Evolutionary conservation across 2,329 filamentous ascomycete genomes (phyloP).

Genomic region (Phoma sp.): DNA sequence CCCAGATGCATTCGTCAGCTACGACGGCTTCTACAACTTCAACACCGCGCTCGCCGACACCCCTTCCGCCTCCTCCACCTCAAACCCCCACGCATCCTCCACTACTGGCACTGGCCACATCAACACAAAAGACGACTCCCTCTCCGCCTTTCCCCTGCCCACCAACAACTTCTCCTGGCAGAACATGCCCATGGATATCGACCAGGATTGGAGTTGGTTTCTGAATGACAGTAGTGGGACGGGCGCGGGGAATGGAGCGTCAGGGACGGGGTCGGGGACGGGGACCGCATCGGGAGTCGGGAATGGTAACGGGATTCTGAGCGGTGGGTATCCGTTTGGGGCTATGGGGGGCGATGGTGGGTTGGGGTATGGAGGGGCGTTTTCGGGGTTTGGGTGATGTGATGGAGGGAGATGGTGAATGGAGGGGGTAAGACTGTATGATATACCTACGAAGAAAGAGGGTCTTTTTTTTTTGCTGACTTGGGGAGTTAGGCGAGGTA

Average conservation of each 20-base stretch:
- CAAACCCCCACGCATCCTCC: neutral
- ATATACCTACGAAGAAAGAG: neutral
- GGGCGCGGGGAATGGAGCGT: too few species aligned
- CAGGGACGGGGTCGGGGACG: too few species aligned
- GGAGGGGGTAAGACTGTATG: neutral
- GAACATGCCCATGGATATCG: slow-evolving; percentile 50
- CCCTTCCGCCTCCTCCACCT: neutral
- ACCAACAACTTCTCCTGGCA: slow-evolving; percentile 48
- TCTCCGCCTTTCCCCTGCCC: slow-evolving; percentile 40
- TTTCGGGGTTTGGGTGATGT: slow-evolving; percentile 3
- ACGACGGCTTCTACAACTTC: slow-evolving; percentile 50
- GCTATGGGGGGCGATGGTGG: too few species aligned
- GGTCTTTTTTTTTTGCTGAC: too few species aligned
- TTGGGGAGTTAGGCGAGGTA: too few species aligned
- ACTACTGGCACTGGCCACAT: neutral
- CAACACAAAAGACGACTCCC: slow-evolving; percentile 37
- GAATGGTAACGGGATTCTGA: too few species aligned
- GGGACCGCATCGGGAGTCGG: too few species aligned
- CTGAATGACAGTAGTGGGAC: slow-evolving; percentile 35
- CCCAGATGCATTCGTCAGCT: slow-evolving; percentile 42
- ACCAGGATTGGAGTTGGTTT: slow-evolving; percentile 52
- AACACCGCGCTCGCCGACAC: slow-evolving; percentile 26
- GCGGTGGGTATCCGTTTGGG: too few species aligned
- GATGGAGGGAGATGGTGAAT: neutral
- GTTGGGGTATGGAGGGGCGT: neutral